These are phyloP conservation scores for Candida yuanshanica DNA, from an alignment of 805 yeast species.

Conservation along the genomic window DNA sequence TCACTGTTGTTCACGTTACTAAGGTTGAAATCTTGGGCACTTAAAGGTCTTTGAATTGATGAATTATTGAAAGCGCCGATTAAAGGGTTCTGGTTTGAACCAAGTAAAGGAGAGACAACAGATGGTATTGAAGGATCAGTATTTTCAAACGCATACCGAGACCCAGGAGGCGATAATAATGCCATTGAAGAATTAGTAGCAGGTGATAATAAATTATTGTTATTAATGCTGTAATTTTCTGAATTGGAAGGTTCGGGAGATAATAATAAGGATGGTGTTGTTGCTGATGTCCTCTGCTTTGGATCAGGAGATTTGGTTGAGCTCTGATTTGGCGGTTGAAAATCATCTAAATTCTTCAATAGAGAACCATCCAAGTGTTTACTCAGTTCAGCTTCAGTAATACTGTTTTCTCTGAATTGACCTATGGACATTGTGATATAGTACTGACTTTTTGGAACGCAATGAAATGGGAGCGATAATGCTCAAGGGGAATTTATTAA, in stretches of 20 bases:
- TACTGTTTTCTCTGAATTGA: neutral
- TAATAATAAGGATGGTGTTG: neutral
- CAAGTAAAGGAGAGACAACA: conserved; percentile 23
- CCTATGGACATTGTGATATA: neutral
- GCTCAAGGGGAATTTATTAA: too few species aligned
- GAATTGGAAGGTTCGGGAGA: neutral
- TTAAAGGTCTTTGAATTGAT: conserved; percentile 19
- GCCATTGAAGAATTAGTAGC: conserved; percentile 19
- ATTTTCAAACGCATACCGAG: conserved; percentile 26
- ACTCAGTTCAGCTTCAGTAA: neutral
- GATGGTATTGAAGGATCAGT: conserved; percentile 10
- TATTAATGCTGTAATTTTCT: neutral
- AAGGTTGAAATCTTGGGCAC: conserved; percentile 20
- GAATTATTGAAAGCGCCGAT: conserved; percentile 11
- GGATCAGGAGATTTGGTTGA: too few species aligned
- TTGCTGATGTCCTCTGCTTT: neutral
- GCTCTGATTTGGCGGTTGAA: neutral
- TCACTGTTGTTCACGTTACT: too few species aligned
- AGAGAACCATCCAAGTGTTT: neutral
- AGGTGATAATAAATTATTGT: neutral
- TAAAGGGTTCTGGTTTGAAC: conserved; percentile 13
- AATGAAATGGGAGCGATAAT: too few species aligned
- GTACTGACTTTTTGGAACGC: too few species aligned
- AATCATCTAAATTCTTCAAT: neutral
- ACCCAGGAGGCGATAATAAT: conserved; percentile 36